A percentile compares a stretch with the other conserved stretches of the same genome.
These are phyloP conservation scores for Boletus rubescentipes DNA, from an alignment of 768 basidiomycete genomes.

Conservation along the genomic window DNA sequence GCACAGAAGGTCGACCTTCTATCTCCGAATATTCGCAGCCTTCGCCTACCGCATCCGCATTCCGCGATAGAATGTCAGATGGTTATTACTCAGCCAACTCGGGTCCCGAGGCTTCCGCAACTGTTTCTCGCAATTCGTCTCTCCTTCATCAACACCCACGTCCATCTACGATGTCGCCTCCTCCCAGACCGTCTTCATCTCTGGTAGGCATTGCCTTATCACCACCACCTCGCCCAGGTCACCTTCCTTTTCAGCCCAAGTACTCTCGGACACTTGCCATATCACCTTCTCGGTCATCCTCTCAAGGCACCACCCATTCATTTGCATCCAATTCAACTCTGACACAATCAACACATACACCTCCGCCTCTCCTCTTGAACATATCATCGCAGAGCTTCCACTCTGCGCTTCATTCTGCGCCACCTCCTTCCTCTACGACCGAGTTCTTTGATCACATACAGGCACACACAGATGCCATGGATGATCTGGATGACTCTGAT, in stretches of 20 bases:
- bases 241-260: constrained; percentile 19
- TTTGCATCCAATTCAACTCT: constrained; percentile 30
- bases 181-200: constrained; percentile 62
- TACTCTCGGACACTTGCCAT: constrained; percentile 18
- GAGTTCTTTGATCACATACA: constrained; percentile 79
- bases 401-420: constrained; percentile 56
- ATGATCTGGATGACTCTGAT: constrained; percentile 64
- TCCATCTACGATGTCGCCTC: constrained; percentile 48
- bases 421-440: constrained; percentile 62
- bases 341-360: constrained; percentile 18
- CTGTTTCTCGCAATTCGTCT: constrained; percentile 23
- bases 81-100: constrained; percentile 33
- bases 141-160: constrained; percentile 20
- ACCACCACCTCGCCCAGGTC: constrained; percentile 43
- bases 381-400: constrained; percentile 46
- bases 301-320: constrained; percentile 32
- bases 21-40: constrained; percentile 67
- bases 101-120: constrained; percentile 17
- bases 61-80: constrained; percentile 53
- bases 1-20: constrained; percentile 47
- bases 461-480: constrained; percentile 67
- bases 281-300: constrained; percentile 25
- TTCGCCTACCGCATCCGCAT: constrained; percentile 81
- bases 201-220: constrained; percentile 53
- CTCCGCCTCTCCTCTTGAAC: constrained; percentile 38